A percentile compares a stretch with the other conserved stretches of the same genome.
Evolutionary conservation across 148 eudicot genomes (phyloP).

Genomic region (Linanthus parryae): DNA sequence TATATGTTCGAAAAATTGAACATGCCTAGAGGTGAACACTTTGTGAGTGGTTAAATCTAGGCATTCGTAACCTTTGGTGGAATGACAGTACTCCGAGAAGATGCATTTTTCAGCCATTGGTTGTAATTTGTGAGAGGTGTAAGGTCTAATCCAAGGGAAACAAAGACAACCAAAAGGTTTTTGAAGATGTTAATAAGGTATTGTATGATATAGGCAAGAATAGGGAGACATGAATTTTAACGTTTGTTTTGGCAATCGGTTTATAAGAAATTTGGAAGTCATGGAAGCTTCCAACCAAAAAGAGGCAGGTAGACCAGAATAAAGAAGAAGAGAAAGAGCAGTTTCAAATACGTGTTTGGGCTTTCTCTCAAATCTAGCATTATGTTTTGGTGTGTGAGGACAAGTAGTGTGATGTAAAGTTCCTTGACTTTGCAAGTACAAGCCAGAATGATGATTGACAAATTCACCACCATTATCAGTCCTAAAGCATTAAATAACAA

Average conservation of each 20-base stretch:
- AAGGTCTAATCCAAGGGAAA: background rate
- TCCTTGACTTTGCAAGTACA: background rate
- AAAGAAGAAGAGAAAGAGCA: background rate
- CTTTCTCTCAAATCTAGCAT: background rate
- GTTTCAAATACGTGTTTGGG: background rate
- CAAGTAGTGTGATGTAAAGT: background rate
- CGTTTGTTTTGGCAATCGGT: background rate
- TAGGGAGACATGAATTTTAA: background rate
- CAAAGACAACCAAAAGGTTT: background rate
- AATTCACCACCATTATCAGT: too few species aligned
- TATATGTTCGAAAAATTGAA: too few species aligned
- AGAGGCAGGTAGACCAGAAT: background rate
- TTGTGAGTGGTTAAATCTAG: too few species aligned
- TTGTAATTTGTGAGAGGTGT: too few species aligned
- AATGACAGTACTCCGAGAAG: background rate
- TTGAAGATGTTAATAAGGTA: background rate
- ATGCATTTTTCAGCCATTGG: background rate
- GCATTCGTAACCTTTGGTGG: too few species aligned
- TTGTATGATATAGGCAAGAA: background rate
- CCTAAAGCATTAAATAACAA: too few species aligned
- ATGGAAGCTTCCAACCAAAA: background rate
- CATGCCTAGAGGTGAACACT: too few species aligned
- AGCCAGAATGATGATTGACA: too few species aligned
- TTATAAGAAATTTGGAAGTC: background rate
- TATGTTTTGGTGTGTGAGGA: background rate